A percentile compares a stretch with the other conserved stretches of the same genome.
Evolutionary conservation across 257 asterid species (phyloP).

Genomic region (Orobanche coerulescens): DNA sequence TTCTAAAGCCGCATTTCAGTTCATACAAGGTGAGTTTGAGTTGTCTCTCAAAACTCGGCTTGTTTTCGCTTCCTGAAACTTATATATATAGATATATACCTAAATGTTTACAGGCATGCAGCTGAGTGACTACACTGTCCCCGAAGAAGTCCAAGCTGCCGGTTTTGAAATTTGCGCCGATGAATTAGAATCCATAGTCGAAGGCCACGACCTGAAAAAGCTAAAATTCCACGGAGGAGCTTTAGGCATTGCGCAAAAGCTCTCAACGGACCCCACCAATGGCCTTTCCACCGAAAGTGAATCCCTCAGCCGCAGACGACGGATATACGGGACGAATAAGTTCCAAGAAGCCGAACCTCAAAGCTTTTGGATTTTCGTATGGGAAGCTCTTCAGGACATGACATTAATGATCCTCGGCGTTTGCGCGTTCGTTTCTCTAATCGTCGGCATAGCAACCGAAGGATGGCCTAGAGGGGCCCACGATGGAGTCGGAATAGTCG

Average conservation of each 20-base stretch:
- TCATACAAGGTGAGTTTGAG: slow-evolving; percentile 60
- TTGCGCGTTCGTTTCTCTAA: slow-evolving; percentile 70
- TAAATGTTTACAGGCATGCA: slow-evolving; percentile 46
- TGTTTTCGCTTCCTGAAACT: background rate
- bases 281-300: slow-evolving; percentile 49
- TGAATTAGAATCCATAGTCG: slow-evolving; percentile 75
- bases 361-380: slow-evolving; percentile 75
- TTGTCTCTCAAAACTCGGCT: background rate
- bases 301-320: slow-evolving; percentile 40
- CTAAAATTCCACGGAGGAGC: slow-evolving; percentile 71
- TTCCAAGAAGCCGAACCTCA: slow-evolving; percentile 47
- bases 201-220: slow-evolving; percentile 70
- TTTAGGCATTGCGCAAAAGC: slow-evolving; percentile 50
- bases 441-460: slow-evolving; percentile 79
- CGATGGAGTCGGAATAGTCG: slow-evolving; percentile 91
- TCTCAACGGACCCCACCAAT: slow-evolving; percentile 37
- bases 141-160: slow-evolving; percentile 55
- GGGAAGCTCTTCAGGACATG: slow-evolving; percentile 92
- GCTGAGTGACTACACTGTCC: slow-evolving; percentile 67
- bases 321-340: slow-evolving; percentile 55
- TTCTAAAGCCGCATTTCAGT: slow-evolving; percentile 89
- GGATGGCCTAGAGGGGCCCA: slow-evolving; percentile 97
- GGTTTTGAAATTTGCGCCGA: slow-evolving; percentile 81
- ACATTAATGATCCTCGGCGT: slow-evolving; percentile 88
- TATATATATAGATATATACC: too few relatives aligned